Base-by-base conservation (phyloP, 2,329 filamentous ascomycete species). In the Colletotrichum euphorbiae region DNA sequence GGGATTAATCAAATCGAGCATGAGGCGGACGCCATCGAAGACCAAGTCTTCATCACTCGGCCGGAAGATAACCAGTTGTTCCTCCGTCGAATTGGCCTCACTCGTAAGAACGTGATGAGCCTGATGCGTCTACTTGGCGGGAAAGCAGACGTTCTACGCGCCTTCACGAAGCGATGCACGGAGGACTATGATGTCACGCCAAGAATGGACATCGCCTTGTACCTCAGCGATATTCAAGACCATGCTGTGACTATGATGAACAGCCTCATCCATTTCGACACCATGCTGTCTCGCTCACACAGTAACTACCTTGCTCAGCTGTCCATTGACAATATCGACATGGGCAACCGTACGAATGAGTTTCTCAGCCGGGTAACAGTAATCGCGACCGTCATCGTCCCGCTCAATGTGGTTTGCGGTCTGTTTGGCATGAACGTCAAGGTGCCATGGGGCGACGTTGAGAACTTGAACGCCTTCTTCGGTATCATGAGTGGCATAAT, bases 181-280 rank as follows among this genome's bases (percentile, higher is more conserved):
- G 95, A 98, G 77, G 93, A 97, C 71, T 98, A 97, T 83, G 92
- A 93, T 72, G 92, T 98, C 59, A 97, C 96, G 1, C 96, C 96
- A 6, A 92, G 94, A 54, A 96, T 96, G 82, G 96, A 99, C 76
- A 97, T 99, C 72, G 96, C 94, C 21, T 88, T 99, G 75, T 99
- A 99, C 77, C 87, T 99, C 40, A 93, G 93, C 75, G 96, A 99
- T 81, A 98, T 99, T 71, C 96, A 99, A 80, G 96, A 99, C 81
- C 96, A 99, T 86, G 95, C 99, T 60, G 93, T 99, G 68, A 99
- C 96, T 51, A 98, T 98, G 95, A 97, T 97, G 87, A 96, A 93
- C 73, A 99, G 97, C 80, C 81, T 99, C 74, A 90, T 90, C 1
- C 96, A 99, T 78, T 98, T 97, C 73, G 96, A 99, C 79, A 98